A percentile compares a stretch with the other conserved stretches of the same genome.
Evolutionary conservation across 257 asterid genomes (phyloP).

Genomic region (Datura wrightii): DNA sequence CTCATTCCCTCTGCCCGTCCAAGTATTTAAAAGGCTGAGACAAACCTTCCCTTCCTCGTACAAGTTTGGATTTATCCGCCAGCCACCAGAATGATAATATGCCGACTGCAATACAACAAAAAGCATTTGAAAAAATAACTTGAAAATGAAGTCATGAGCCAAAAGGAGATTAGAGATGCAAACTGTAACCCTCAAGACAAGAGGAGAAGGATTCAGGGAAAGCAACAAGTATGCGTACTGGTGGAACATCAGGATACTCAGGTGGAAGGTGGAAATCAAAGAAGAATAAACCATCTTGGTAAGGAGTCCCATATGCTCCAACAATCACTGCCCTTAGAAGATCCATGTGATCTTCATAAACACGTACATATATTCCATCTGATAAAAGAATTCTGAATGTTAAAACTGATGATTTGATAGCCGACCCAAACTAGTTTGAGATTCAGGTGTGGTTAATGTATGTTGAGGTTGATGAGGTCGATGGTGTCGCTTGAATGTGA

Average conservation of each 20-base stretch:
- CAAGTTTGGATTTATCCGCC: slow-evolving; percentile 98
- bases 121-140: slow-evolving; percentile 28
- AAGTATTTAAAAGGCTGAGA: slow-evolving; percentile 96
- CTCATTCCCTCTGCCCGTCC: slow-evolving; percentile 99
- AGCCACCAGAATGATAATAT: slow-evolving; percentile 97
- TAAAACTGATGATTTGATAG: slow-evolving; percentile 13
- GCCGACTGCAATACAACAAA: slow-evolving; percentile 65
- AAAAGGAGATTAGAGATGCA: slow-evolving; percentile 25
- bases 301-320: slow-evolving; percentile 99
- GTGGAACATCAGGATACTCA: slow-evolving; percentile 94
- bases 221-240: slow-evolving; percentile 55
- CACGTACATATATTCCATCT: slow-evolving; percentile 95
- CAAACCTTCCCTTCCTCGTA: slow-evolving; percentile 99
- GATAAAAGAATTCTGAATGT: slow-evolving; percentile 36
- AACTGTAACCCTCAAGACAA: not conserved
- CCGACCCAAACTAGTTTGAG: slow-evolving; percentile 4
- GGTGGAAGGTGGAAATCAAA: slow-evolving; percentile 95
- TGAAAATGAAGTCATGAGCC: slow-evolving; percentile 20
- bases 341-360: slow-evolving; percentile 97
- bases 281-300: slow-evolving; percentile 98
- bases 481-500: slow-evolving; percentile 33
- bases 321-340: slow-evolving; percentile 95
- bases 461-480: slow-evolving; percentile 23
- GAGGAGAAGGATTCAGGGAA: slow-evolving; percentile 8
- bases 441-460: slow-evolving; percentile 27